Base-by-base conservation (phyloP, 495 filamentous ascomycete genomes). In the Lichenothelia convexa region DNA sequence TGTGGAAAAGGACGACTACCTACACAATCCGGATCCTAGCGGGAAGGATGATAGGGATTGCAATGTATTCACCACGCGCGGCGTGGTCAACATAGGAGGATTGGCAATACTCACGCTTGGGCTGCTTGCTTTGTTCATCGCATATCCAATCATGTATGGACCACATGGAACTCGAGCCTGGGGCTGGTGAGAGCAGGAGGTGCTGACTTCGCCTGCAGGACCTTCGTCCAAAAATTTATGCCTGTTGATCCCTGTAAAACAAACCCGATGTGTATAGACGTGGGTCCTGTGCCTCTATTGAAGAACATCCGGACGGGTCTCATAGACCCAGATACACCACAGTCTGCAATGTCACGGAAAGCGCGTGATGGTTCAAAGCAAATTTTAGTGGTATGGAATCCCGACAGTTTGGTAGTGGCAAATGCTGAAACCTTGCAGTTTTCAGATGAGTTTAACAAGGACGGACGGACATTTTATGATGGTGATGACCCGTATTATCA, bases 381-480 rank as follows among this genome's bases (percentile, higher is more conserved):
- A 54, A 68, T 71, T 34, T 55, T 86, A 20, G 76, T 83, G 44
- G 69, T 78, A 34, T 47, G 64, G 63, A 24, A 21, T 21, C 20
- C n/a, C 20, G 2, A 21, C 4, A 18, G 24, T 46, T 13, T 33
- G 15, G 13, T 3, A 17, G 6, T 6, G 8, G 4, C n/a, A 8
- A 5, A 18, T 8, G 21, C 37, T 39, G 21, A 43, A 27, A 35
- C 13, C 30, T 30, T 44, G 3, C 36, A 75, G 70, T 85, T 81
- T 44, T 84, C 79, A 1, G 80, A 86, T 40, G 80, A 84, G 44
- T 86, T 86, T 49, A 79, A 80, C 41, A 67, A 51, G 12, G 65
- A 70, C 32, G 75, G 75, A 7, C 63, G 79, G 32, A 76, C 73
- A 3, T 84, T 85, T 46, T 85, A 78, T 47, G 65, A 70, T 26